Evolutionary conservation across 2,329 filamentous ascomycete species (phyloP), one percentile per base, ranked within the genome.

Genomic region (Fusarium verrucosum): DNA sequence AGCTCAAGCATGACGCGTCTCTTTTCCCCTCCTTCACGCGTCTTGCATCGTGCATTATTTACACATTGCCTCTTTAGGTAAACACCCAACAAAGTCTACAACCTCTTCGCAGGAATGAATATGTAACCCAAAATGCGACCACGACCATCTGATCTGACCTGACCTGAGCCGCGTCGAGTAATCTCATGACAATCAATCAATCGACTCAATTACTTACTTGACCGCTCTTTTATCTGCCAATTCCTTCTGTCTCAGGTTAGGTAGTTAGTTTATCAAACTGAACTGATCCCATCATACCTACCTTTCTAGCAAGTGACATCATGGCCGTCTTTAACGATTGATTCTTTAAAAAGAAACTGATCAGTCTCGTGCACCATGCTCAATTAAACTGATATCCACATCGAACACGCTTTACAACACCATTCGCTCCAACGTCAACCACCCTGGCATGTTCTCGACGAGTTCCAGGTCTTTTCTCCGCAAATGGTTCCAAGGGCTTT

Each of bases 311-410:
- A 26, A 23, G 58, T 64, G 61, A 64, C 61, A 64, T 64, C 61
- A 64, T 64, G 54, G 33, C 33, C 43, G 32, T 53, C 47, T 32
- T 47, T 36, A 57, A 38, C 50, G 32, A 32, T 38, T 43, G 41
- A 41, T 14, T 49, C 46, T 62, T 45, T 54, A 53, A 66, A 56
- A 50, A 58, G 63, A 50, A 40, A 47, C 40, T 52, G 38, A 53
- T 52, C 49, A 44, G 49, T 45, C 53, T 51, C 55, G 50, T 57
- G 50, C 50, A 36, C 54, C 49, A 38, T 55, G 42, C 40, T 62
- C 50, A 67, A 67, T 67, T 58, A 58, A 67, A 67, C 44, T 47
- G 44, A 65, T 67, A 58, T 62, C 65, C 65, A 67, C 59, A 62
- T 23, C 16, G 62, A 63, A 66, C 64, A 66, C 64, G 64, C 64